A percentile compares a stretch with the other conserved stretches of the same genome.
phyloP scores from a whole-genome alignment of 1,139 yeast genomes.

The Candida tropicalis region DNA sequence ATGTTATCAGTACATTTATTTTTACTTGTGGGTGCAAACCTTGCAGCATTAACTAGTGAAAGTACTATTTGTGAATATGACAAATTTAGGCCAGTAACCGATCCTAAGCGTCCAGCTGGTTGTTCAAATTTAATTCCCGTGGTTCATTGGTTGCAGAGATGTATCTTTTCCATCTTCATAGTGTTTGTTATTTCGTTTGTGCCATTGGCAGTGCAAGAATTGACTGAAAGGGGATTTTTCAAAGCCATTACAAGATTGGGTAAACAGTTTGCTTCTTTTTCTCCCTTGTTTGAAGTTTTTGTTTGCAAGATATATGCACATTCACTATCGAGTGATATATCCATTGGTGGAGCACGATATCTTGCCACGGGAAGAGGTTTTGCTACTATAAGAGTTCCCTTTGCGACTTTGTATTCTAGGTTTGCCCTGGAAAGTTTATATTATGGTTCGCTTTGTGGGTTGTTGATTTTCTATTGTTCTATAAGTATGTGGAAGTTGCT shows the following conservation, averaged over 20 bases:
- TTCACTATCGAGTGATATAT: slow-evolving; percentile 49
- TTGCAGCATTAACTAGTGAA: slow-evolving; percentile 50
- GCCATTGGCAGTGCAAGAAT: slow-evolving; percentile 53
- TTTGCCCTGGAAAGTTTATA: slow-evolving; percentile 51
- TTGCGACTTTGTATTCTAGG: slow-evolving; percentile 45
- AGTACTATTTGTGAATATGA: slow-evolving; percentile 51
- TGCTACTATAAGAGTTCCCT: slow-evolving; percentile 51
- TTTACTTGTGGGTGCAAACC: slow-evolving; percentile 46
- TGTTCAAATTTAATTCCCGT: slow-evolving; percentile 53
- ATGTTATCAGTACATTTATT: slow-evolving; percentile 50
- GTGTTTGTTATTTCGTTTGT: slow-evolving; percentile 53
- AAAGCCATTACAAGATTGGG: slow-evolving; percentile 46
- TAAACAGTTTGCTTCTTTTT: slow-evolving; percentile 51
- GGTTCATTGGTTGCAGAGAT: slow-evolving; percentile 52
- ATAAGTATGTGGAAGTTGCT: slow-evolving; percentile 51
- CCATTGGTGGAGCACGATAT: slow-evolving; percentile 56
- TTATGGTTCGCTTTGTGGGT: slow-evolving; percentile 40
- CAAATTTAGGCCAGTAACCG: slow-evolving; percentile 48
- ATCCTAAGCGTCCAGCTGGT: slow-evolving; percentile 45
- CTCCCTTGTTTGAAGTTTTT: slow-evolving; percentile 57
- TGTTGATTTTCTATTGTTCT: slow-evolving; percentile 46
- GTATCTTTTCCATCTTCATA: slow-evolving; percentile 50
- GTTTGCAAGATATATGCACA: slow-evolving; percentile 54
- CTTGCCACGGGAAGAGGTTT: slow-evolving; percentile 60
- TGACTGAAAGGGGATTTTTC: slow-evolving; percentile 53